phyloP scores from a whole-genome alignment of 805 yeast genomes.

The Starmerella floris region DNA sequence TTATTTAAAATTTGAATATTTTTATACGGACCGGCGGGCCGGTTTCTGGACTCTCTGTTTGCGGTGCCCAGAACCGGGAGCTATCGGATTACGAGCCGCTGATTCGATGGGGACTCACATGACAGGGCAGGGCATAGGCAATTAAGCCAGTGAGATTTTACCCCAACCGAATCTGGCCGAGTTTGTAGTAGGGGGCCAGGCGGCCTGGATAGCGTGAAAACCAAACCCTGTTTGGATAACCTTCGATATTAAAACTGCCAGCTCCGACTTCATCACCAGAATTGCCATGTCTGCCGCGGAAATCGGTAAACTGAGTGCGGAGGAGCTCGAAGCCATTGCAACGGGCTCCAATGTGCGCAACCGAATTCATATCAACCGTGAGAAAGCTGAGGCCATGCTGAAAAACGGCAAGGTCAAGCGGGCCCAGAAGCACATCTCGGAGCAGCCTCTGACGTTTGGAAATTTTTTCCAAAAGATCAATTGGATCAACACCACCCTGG shows the following conservation, averaged over 20 bases:
- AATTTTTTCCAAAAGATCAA: slow-evolving; percentile 64
- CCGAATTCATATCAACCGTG: slow-evolving; percentile 22
- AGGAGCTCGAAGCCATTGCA: slow-evolving; percentile 28
- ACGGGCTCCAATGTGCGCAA: slow-evolving; percentile 24
- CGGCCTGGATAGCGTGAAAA: neutral
- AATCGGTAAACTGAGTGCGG: slow-evolving; percentile 23
- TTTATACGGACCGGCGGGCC: no score
- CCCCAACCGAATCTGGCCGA: neutral
- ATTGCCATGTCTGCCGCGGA: slow-evolving; percentile 4
- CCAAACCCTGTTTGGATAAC: neutral
- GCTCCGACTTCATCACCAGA: neutral
- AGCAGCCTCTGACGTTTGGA: slow-evolving; percentile 58
- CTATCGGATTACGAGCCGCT: neutral
- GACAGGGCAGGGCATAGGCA: neutral
- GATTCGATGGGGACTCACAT: neutral
- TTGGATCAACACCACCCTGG: slow-evolving; percentile 54
- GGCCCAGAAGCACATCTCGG: slow-evolving; percentile 42
- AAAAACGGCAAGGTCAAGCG: slow-evolving; percentile 16
- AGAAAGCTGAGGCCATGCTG: neutral
- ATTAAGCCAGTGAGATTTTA: neutral
- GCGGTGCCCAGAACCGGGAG: no score
- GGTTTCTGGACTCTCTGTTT: no score
- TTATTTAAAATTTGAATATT: no score
- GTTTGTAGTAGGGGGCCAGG: neutral
- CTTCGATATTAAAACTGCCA: slow-evolving; percentile 1